A percentile compares a stretch with the other conserved stretches of the same genome.
Evolutionary conservation across 2,329 filamentous ascomycete genomes (phyloP).

Genomic region (Pestalotiopsis fici): DNA sequence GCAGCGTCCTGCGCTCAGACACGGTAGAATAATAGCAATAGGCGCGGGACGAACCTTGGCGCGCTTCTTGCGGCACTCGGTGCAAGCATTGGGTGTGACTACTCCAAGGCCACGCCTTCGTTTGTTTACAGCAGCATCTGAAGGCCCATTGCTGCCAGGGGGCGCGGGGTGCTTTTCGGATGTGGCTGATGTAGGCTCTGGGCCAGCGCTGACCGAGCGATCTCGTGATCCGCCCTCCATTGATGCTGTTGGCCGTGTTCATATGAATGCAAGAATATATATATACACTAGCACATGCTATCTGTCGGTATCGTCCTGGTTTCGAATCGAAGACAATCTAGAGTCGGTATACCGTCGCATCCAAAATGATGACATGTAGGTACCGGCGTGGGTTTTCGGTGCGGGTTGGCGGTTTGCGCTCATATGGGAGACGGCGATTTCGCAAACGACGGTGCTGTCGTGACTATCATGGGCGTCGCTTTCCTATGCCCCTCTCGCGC

Average conservation of each 20-base stretch:
- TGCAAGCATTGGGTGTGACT: slow-evolving; percentile 62
- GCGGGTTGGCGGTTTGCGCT: background rate
- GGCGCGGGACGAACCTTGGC: slow-evolving; percentile 49
- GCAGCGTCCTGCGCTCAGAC: background rate
- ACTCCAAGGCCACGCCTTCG: slow-evolving; percentile 55
- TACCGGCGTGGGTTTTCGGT: background rate
- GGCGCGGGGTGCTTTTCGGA: slow-evolving; percentile 21
- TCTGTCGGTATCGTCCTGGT: background rate
- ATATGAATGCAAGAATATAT: background rate
- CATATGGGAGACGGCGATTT: background rate
- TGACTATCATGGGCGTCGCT: background rate
- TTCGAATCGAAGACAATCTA: background rate
- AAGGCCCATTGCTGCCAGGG: slow-evolving; percentile 6
- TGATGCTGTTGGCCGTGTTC: slow-evolving; percentile 10
- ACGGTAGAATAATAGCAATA: slow-evolving; percentile 3
- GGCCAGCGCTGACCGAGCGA: slow-evolving; percentile 16
- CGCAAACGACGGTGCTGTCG: background rate
- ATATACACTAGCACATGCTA: background rate
- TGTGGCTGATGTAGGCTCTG: slow-evolving; percentile 19
- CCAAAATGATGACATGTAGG: background rate
- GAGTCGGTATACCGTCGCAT: background rate
- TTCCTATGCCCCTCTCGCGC: background rate
- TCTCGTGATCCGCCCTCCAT: slow-evolving; percentile 32
- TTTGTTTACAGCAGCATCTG: slow-evolving; percentile 41
- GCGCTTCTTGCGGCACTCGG: slow-evolving; percentile 63